phyloP scores from a whole-genome alignment of 192 early-diverging fungal genomes.

The Anaeromyces robustus region DNA sequence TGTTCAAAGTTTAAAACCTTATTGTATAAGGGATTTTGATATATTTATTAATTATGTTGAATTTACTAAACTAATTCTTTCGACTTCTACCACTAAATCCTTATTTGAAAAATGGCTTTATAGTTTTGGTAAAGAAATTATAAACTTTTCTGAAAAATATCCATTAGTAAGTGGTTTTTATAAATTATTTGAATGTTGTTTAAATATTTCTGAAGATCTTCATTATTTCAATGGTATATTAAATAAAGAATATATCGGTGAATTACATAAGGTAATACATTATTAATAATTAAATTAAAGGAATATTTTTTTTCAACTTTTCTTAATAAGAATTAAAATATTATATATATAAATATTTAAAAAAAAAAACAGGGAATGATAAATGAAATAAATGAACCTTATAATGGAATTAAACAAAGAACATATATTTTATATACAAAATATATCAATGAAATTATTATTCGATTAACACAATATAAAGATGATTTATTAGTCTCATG shows the following conservation, averaged over 20 bases:
- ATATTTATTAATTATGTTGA: constrained; percentile 54
- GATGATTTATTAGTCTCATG: constrained; percentile 59
- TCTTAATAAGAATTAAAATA: too few species aligned
- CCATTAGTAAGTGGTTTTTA: constrained; percentile 62
- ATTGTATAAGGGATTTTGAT: constrained; percentile 43
- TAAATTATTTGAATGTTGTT: constrained; percentile 35
- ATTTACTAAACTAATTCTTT: constrained; percentile 29
- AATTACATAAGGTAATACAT: background rate
- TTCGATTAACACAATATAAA: constrained; percentile 46
- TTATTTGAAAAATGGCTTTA: constrained; percentile 40
- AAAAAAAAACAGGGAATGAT: background rate
- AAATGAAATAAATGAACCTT: background rate
- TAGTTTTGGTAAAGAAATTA: constrained; percentile 26
- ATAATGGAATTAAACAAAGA: background rate
- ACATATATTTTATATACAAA: constrained; percentile 25
- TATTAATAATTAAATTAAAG: background rate
- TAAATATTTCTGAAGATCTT: background rate
- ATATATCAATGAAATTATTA: constrained; percentile 40
- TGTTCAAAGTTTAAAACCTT: constrained; percentile 25
- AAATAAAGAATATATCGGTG: background rate
- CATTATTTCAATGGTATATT: background rate
- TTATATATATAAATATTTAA: background rate
- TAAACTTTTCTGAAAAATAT: constrained; percentile 28
- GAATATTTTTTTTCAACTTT: too few species aligned
- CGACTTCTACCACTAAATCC: constrained; percentile 17